Evolutionary conservation across 257 asterid species (phyloP), one percentile per base, ranked within the genome.

Genomic region (Cordia subcordata): DNA sequence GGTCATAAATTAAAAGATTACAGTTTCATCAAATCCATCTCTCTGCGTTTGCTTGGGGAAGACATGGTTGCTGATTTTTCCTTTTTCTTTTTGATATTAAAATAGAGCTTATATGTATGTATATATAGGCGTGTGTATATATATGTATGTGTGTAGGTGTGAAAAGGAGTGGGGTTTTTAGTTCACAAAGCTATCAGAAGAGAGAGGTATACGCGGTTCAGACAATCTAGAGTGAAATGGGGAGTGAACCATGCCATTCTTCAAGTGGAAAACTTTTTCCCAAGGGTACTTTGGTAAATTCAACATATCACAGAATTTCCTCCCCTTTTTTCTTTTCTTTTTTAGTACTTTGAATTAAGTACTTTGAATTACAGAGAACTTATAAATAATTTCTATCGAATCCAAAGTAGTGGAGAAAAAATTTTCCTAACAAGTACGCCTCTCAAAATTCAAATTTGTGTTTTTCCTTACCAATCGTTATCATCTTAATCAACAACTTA

Each of bases 11-110:
- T 23, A 19, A 16, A 45, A 56, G 66, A 40, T 75, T 90, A 90
- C 96, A 90, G 90, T 77, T 90, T 87, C 96, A 84, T 84, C 83
- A 89, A 76, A 75, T 89, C 97, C 97, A 86, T 86, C 68, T 89
- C 95, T 65, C 97, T 72, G 75, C 97, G 89, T 63, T 84, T 86
- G 92, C 84, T 86, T 60, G 97, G 94, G 45, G 92, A 86, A 74
- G 97, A 82, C 95, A 86, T 89, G 84, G 52, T 66, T 72, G 45
- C 56, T 64, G 45, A 54, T 47, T 27, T 18, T 22, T 52, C 27
- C 6, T 47, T 8, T 16, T 4, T 19, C 55, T 39, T 53, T 53
- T 20, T 38, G 47, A 2, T 10, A 42, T 42, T 42, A 42, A 42
- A 42, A 8, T 3, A 42, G 65, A 39, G 40, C n/a, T n/a, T n/a